phyloP scores from a whole-genome alignment of 768 basidiomycete species.

The Solioccasus polychromus region DNA sequence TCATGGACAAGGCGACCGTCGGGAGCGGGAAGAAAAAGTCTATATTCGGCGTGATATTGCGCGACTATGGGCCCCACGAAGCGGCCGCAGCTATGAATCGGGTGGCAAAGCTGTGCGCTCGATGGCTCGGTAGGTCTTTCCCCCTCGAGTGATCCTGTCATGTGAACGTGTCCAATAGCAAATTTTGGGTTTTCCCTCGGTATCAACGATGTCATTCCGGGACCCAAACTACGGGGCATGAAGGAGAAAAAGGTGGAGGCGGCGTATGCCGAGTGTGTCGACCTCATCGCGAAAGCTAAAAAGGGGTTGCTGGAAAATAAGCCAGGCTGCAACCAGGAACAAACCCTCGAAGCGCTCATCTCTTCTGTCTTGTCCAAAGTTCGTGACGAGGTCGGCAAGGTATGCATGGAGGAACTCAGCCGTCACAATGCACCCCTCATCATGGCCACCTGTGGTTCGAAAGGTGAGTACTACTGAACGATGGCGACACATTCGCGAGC shows the following conservation, averaged over 20 bases:
- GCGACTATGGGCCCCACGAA: slow-evolving; percentile 94
- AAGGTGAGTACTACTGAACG: slow-evolving; percentile 53
- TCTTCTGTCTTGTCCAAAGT: slow-evolving; percentile 93
- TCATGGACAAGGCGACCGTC: slow-evolving; percentile 97
- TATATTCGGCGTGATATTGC: slow-evolving; percentile 95
- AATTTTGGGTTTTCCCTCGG: slow-evolving; percentile 98
- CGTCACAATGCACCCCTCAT: slow-evolving; percentile 95
- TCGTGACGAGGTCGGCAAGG: slow-evolving; percentile 92
- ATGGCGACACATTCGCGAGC: background rate
- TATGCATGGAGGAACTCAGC: slow-evolving; percentile 98
- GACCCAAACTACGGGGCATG: slow-evolving; percentile 70
- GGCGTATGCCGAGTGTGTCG: slow-evolving; percentile 85
- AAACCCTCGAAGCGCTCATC: slow-evolving; percentile 95
- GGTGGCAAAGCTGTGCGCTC: slow-evolving; percentile 90
- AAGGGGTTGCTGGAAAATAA: slow-evolving; percentile 92
- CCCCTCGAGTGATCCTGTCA: background rate
- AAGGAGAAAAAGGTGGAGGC: slow-evolving; percentile 86
- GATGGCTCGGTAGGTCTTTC: slow-evolving; percentile 74
- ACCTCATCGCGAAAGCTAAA: slow-evolving; percentile 86
- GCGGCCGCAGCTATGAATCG: slow-evolving; percentile 96
- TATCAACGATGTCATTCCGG: slow-evolving; percentile 98
- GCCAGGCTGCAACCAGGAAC: slow-evolving; percentile 96
- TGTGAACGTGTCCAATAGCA: slow-evolving; percentile 46
- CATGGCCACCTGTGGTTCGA: slow-evolving; percentile 99
- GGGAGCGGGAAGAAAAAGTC: slow-evolving; percentile 99